Base-by-base conservation (phyloP, 1,284 basidiomycete species). In the Apiotrichum gamsii region DNA sequence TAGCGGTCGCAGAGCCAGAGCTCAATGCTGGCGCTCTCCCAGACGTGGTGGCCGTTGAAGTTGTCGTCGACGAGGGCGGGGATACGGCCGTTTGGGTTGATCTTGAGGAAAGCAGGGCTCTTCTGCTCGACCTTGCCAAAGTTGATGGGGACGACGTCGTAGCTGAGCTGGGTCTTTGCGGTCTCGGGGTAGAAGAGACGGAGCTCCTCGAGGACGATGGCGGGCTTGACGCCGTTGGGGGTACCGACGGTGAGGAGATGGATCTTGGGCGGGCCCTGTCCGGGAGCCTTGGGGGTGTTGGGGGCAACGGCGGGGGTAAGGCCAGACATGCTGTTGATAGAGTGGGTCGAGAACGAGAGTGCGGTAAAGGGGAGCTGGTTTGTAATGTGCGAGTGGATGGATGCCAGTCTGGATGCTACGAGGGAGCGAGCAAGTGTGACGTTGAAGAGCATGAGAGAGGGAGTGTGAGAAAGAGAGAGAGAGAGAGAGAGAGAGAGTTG, bases 71-170 rank as follows among this genome's bases (percentile, higher is more conserved):
- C 53, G 4, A 69, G 64, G 4, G 76, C 76, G 1, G 82, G 82
- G 43, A 84, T 83, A 23, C 80, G 73, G 3, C 81, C 82, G 62
- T 79, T 84, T 31, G 76, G 82, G 63, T 84, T 84, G 58, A 85
- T 69, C 52, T 78, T 60, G 49, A 83, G 69, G 68, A 79, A 84
- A 79, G 78, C 82, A 3, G 56, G 55, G 5, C 75, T 75, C 73
- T 77, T 77, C 56, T 79, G 78, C 39, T 72, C 69, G 47, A 75
- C 75, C 23, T 41, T 23, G 10, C 19, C 28, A 14, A 50, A 37
- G 30, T 25, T 34, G 23, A 76, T 72, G 74, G 29, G 8, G 18
- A 31, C 4, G 39, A 54, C 80, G 75, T 83, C 79, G 67, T 85
- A 86, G 4, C 79, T 72, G 40, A 86, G 62, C 21, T 68, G 73